Base-by-base conservation (phyloP, 2,329 filamentous ascomycete species). In the Ophiostoma angusticollis region DNA sequence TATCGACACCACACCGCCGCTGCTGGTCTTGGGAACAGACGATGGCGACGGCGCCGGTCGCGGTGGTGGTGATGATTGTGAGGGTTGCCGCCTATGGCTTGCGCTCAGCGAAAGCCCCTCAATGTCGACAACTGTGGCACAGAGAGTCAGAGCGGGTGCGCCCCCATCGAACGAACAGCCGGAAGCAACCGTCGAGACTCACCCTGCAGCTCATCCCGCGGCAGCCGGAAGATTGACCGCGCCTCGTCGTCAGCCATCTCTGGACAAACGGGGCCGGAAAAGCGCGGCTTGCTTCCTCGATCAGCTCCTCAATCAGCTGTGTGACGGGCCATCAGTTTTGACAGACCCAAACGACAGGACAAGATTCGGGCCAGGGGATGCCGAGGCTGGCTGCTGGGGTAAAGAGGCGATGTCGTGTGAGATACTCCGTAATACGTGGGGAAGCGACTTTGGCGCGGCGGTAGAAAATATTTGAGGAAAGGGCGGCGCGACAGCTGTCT, bases 1-100 rank as follows among this genome's bases (percentile, higher is more conserved):
- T 19, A 64, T 61, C 27, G 70, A 59, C 39, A 76, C 55, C 18
- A 79, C 57, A 28, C 74, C 72, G 9, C 64, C 58, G 37, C 60
- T 61, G 18, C 57, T 55, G 21, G 65, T 58, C 32, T 55, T 56
- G 25, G 25, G 25, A 12, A 28, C 7, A 12, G 23, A 12, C 13
- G 33, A 29, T 31, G 17, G 21, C 4, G 34, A 5, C 16, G 64
- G 61, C 34, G 61, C 57, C 30, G 60, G 62, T 29, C 60, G 56
- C 23, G 60, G 61, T 33, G 59, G 52, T 17, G 31, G 36, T 3
- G 28, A 24, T 11, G 9, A 21, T 5, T 32, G 13, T 8, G 12
- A 19, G 18, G 31, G 24, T 17, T 18, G n/a, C 11, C 23, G n/a
- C 9, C 5, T 30, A 8, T 9, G 38, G n/a, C 28, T n/a, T n/a